Evolutionary conservation across 306 rosid genomes (phyloP).

Genomic region (Neltuma alba): DNA sequence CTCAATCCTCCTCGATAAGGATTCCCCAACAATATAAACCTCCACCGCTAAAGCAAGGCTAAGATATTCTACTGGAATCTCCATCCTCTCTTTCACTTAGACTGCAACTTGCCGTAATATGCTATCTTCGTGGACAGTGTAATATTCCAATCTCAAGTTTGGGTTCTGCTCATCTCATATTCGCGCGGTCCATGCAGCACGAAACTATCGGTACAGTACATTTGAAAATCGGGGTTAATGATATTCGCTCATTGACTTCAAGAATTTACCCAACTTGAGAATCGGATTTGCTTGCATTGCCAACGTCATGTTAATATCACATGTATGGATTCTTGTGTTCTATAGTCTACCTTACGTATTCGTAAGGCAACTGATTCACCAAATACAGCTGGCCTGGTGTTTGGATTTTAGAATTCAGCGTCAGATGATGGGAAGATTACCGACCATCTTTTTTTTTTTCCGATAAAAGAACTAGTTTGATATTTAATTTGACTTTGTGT

Average conservation of each 20-base stretch:
- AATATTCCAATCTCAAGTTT: neutral
- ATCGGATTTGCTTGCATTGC: neutral
- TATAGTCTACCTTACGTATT: neutral
- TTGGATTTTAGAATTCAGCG: constrained; percentile 12
- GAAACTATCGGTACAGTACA: neutral
- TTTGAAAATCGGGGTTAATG: neutral
- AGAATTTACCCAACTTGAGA: neutral
- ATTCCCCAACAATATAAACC: constrained; percentile 49
- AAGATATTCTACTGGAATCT: constrained; percentile 47
- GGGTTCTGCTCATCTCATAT: neutral
- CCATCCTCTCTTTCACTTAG: constrained; percentile 32
- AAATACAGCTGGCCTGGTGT: neutral
- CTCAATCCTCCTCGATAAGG: constrained; percentile 44
- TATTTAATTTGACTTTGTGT: too few relatives aligned
- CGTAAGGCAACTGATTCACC: neutral
- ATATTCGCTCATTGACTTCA: neutral
- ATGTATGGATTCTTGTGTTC: neutral
- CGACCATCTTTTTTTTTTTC: neutral
- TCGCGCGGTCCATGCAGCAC: neutral
- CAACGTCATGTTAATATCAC: neutral
- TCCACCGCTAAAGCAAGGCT: constrained; percentile 27
- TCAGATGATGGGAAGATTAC: constrained; percentile 11
- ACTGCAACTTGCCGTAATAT: constrained; percentile 53
- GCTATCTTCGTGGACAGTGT: constrained; percentile 21
- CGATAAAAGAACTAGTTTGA: too few relatives aligned